phyloP scores from a whole-genome alignment of 2,329 filamentous ascomycete species.

The Dactylellina parvicollis region DNA sequence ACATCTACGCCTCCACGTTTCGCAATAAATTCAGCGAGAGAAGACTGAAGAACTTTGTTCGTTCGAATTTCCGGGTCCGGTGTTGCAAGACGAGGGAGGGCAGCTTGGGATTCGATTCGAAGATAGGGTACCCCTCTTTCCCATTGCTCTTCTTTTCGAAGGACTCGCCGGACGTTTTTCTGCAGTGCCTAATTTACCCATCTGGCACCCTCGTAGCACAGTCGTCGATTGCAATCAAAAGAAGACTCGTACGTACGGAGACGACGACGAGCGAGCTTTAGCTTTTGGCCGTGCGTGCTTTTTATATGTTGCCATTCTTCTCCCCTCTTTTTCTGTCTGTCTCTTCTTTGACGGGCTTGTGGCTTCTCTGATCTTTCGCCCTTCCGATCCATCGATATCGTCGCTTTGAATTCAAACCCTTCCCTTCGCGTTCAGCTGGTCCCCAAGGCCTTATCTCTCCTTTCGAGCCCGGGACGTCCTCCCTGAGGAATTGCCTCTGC shows the following conservation, averaged over 20 bases:
- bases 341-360: neutral
- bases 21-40: conserved; percentile 23
- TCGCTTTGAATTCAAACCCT: too few relatives aligned
- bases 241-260: neutral
- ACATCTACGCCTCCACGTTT: conserved; percentile 32
- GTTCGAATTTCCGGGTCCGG: too few relatives aligned
- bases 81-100: neutral
- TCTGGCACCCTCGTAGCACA: conserved; percentile 35
- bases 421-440: too few relatives aligned
- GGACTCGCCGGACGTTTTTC: neutral
- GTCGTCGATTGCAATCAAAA: conserved; percentile 1
- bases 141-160: conserved; percentile 37
- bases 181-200: conserved; percentile 47
- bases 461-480: conserved; percentile 34
- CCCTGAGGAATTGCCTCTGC: conserved; percentile 40
- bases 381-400: conserved; percentile 31
- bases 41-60: too few relatives aligned
- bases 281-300: conserved; percentile 20
- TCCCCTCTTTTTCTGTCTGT: conserved; percentile 3
- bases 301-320: conserved; percentile 30
- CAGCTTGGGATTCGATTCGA: too few relatives aligned
- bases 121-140: too few relatives aligned
- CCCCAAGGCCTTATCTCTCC: conserved; percentile 33
- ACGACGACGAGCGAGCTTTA: neutral
- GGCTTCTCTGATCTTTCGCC: conserved; percentile 13